Percentiles rank a stretch among this genome's conserved stretches.
Conservation (phyloP, 176 grass and related monocot genomes). For the Poa annua region DNA sequence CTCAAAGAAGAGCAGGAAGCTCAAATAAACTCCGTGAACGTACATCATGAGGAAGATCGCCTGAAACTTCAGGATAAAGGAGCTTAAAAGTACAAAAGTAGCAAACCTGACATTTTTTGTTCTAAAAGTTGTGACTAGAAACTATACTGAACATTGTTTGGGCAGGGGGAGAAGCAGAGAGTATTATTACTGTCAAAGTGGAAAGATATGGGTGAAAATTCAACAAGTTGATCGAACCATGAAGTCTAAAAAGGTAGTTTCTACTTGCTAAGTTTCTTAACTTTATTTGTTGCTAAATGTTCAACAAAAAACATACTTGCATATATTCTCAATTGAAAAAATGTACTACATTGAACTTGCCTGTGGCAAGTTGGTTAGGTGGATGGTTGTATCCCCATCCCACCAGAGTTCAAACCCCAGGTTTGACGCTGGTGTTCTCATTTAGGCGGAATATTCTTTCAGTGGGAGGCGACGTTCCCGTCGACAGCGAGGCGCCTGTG, state of each 20-base stretch:
- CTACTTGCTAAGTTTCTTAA: slow-evolving; percentile 4
- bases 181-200: slow-evolving; percentile 72
- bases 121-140: slow-evolving; percentile 32
- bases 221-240: slow-evolving; percentile 67
- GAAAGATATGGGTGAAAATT: slow-evolving; percentile 92
- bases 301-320: neutral
- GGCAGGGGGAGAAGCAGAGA: slow-evolving; percentile 88
- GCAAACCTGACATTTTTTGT: neutral
- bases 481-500: no score
- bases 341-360: no score
- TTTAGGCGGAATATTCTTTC: no score
- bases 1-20: no score
- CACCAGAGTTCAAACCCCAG: no score
- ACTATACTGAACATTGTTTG: slow-evolving; percentile 34
- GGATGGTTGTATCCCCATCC: no score
- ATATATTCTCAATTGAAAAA: slow-evolving; percentile 29
- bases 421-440: no score
- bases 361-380: no score
- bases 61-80: no score
- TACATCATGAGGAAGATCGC: no score
- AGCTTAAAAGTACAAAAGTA: slow-evolving; percentile 74
- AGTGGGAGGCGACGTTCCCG: no score
- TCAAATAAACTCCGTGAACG: no score
- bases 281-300: neutral
- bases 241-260: slow-evolving; percentile 68